Base-by-base conservation (phyloP, 75 land plant species). In the Pinus taeda region DNA sequence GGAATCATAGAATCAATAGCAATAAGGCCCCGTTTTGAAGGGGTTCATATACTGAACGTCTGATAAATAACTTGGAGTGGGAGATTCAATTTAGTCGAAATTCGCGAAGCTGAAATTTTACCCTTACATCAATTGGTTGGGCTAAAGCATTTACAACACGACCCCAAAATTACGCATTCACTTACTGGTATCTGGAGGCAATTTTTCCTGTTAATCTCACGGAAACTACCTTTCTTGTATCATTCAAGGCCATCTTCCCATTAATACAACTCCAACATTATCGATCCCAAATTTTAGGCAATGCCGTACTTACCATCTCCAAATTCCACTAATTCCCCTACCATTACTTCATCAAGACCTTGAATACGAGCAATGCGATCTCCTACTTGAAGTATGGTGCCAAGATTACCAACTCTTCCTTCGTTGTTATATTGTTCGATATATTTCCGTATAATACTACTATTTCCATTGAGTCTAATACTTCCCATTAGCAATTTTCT, bases 291-390 rank as follows among this genome's bases (percentile, higher is more conserved):
- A 78, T 65, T 69, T 67, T 57, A 37, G 59, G 24, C 73, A 67
- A 67, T 78, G 6, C 26, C 73, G 69, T 69, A 33, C 9, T 4
- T 63, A 22, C 18, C 26, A 63, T 29, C 22, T 63, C 33, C 33
- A 29, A n/a, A 63, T 63, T 63, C 22, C 11, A 63, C 66, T 26
- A 49, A 53, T 18, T 77, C 53, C 49, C 72, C n/a, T 4, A 12
- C 79, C 72, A 77, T 65, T 77, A 71, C 61, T 79, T 79, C 45
- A 79, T 72, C 17, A 33, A 79, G 74, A 71, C 80, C 80, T 57
- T 79, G 73, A 79, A 79, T 79, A 57, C 21, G 26, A 63, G 66
- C 6, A 63, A 63, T 63, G 0, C 59, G 82, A 71, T 80, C 82
- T 59, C 82, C 73, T 18, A 79, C 72, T 78, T 78, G 77, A 83